Evolutionary conservation across 345 rosid genomes (phyloP).

Genomic region (Pistacia vera): DNA sequence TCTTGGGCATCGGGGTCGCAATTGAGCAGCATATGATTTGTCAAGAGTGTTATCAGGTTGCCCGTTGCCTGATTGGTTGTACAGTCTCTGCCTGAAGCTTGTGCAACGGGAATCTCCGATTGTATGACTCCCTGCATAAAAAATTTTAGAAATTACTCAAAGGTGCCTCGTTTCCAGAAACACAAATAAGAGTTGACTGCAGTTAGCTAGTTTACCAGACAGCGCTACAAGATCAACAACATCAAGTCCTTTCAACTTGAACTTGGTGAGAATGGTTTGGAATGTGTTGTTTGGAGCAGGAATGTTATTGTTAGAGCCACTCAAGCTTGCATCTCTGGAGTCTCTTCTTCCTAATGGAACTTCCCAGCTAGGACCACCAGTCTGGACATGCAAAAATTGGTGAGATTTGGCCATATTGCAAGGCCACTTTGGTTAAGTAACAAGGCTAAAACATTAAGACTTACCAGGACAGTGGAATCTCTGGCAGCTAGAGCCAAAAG

Average conservation of each 20-base stretch:
- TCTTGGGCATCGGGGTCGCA: slow-evolving; percentile 54
- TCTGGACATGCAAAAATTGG: slow-evolving; percentile 31
- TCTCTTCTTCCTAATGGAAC: slow-evolving; percentile 93
- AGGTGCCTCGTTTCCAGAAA: neutral
- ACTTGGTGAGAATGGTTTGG: slow-evolving; percentile 67
- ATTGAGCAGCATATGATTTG: slow-evolving; percentile 52
- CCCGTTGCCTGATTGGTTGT: slow-evolving; percentile 81
- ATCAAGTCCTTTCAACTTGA: slow-evolving; percentile 65
- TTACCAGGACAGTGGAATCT: slow-evolving; percentile 88
- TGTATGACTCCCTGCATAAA: slow-evolving; percentile 81
- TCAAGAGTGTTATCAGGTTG: slow-evolving; percentile 76
- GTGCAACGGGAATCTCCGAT: slow-evolving; percentile 87
- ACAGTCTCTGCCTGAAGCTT: slow-evolving; percentile 89
- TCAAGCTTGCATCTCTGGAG: slow-evolving; percentile 67
- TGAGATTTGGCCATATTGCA: neutral
- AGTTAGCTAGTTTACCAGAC: slow-evolving; percentile 54
- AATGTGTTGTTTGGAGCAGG: slow-evolving; percentile 76
- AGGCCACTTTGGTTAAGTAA: neutral
- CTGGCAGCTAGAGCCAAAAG: slow-evolving; percentile 76
- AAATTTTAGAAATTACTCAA: neutral
- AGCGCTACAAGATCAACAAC: slow-evolving; percentile 79
- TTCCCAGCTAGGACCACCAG: slow-evolving; percentile 88
- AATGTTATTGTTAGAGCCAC: slow-evolving; percentile 77
- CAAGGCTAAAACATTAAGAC: slow-evolving; percentile 9
- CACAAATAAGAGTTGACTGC: neutral